phyloP scores from a whole-genome alignment of 116 monocot species.

The Cymodocea nodosa region DNA sequence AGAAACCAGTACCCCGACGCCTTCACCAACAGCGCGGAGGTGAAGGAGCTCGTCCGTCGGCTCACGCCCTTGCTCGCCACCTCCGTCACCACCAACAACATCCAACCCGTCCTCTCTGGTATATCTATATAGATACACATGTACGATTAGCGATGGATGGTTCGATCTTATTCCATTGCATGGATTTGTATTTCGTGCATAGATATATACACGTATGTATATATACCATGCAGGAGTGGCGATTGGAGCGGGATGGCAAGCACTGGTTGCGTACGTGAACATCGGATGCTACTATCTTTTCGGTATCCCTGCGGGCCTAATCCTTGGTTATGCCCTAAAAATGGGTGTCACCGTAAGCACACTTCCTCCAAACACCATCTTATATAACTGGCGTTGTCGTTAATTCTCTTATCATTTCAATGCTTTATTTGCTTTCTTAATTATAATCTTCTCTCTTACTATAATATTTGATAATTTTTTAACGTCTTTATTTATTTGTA shows the following conservation, averaged over 20 bases:
- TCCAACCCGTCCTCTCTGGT: conserved; percentile 75
- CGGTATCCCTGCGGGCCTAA: conserved; percentile 35
- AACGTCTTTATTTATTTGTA: no score
- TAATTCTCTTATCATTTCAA: no score
- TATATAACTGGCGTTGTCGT: no score
- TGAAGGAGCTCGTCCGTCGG: conserved; percentile 28
- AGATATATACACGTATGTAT: no score
- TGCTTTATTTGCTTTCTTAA: no score
- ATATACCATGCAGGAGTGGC: conserved; percentile 36
- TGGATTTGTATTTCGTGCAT: no score
- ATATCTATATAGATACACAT: no score
- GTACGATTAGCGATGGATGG: no score
- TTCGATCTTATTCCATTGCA: no score
- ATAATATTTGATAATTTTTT: no score
- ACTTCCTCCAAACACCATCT: conserved; percentile 5
- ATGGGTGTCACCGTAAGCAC: conserved; percentile 33
- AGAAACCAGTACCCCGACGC: conserved; percentile 26
- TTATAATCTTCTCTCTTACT: no score
- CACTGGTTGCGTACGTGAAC: conserved; percentile 50
- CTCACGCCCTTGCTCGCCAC: conserved; percentile 42
- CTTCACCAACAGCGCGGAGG: conserved; percentile 34
- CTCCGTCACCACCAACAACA: conserved; percentile 49
- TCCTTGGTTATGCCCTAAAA: conserved; percentile 41
- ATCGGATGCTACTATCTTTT: conserved; percentile 26
- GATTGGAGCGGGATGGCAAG: conserved; percentile 66